Base-by-base conservation (phyloP, 495 filamentous ascomycete species). In the Thozetella sp. region DNA sequence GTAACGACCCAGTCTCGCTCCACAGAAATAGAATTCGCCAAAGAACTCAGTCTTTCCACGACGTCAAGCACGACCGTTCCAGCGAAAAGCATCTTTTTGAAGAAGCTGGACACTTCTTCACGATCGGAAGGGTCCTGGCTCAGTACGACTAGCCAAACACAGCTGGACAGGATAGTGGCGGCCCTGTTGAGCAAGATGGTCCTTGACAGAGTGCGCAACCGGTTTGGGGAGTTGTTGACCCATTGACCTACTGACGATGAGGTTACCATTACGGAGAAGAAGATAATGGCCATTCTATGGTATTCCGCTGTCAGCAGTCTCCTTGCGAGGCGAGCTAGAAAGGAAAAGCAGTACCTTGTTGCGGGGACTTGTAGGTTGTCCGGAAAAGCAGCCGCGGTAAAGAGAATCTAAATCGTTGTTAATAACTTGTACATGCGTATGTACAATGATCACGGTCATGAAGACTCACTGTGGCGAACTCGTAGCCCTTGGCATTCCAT, bases 1-100 rank as follows among this genome's bases (percentile, higher is more conserved):
- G 72, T 67, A 9, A 75, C 68, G 61, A 88, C 81, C 86, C 87
- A 90, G 61, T 90, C 88, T 57, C 86, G 68, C 67, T 90, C 88
- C 56, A 90, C 83, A 0, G 87, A 80, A 3, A 90, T 78, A 15
- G 82, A 79, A 67, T 89, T 90, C 3, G 79, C 74, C n/a, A 76
- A 72, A 1, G 80, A 71, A 45, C 77, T 74, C 26, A 86, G 57
- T 63, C 84, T 85, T 62, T 89, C 86, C n/a, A 85, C 57, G 50
- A 85, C 83, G 19, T 83, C 83, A 13, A 88, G 68, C 1, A 81
- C 22, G 2, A 79, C 69, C 12, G 83, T 70, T 1, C 74, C 50
- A 4, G 68, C 63, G 59, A 87, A 85, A 3, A 82, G 24, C 13
- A 67, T 13, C 30, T 64, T 62, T 54, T 74, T 73, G 9, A 66